Evolutionary conservation across 23 red algal genomes (phyloP).

Genomic region (Gracilariopsis chorda): DNA sequence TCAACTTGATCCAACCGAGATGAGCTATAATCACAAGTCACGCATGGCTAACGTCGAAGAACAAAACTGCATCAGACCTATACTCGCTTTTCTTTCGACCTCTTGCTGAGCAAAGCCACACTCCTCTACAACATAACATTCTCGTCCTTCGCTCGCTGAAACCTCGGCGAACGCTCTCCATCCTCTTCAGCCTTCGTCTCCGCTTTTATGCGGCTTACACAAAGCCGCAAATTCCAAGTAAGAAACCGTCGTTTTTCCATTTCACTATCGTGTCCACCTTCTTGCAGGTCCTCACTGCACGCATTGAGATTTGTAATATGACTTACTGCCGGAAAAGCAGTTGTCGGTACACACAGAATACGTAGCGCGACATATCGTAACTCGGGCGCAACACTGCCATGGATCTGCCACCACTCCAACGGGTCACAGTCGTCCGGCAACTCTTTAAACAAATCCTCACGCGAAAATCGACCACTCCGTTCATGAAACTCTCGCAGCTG

Average conservation of each 20-base stretch:
- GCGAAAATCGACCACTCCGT: conserved; percentile 9
- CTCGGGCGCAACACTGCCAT: conserved; percentile 19
- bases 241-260: conserved; percentile 40
- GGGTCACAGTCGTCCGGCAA: background rate
- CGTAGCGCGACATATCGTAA: background rate
- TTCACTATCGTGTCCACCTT: background rate
- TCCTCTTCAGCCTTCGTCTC: background rate
- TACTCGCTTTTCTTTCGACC: no score
- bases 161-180: background rate
- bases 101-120: no score
- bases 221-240: conserved; percentile 26
- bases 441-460: background rate
- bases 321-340: conserved; percentile 16
- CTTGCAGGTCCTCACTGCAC: background rate
- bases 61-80: no score
- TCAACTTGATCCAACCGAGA: no score
- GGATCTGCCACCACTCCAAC: conserved; percentile 28
- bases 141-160: background rate
- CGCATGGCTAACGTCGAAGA: no score
- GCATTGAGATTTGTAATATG: conserved; percentile 29
- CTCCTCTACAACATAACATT: background rate
- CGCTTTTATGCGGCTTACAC: background rate
- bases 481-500: conserved; percentile 33
- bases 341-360: conserved; percentile 21
- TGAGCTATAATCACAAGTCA: no score